Evolutionary conservation across 345 rosid species (phyloP), one percentile per base, ranked within the genome.

Genomic region (Bretschneidera sinensis): DNA sequence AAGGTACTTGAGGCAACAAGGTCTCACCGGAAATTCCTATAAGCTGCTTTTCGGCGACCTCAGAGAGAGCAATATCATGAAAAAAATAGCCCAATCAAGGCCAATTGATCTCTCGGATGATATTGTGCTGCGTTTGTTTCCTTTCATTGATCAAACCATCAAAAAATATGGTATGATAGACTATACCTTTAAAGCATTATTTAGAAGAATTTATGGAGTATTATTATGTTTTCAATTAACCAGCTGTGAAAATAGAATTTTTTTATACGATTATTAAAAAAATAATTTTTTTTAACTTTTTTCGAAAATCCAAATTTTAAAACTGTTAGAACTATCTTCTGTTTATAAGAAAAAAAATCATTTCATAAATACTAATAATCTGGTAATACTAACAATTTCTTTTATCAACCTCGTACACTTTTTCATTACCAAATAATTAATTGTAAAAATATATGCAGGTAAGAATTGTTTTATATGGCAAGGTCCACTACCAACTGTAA

Each of bases 391-490:
- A n/a, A n/a, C n/a, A n/a, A n/a, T n/a, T n/a, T n/a, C n/a, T n/a
- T n/a, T n/a, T n/a, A n/a, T n/a, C n/a, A n/a, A n/a, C n/a, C n/a
- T n/a, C n/a, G n/a, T n/a, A n/a, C n/a, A n/a, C n/a, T n/a, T n/a
- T n/a, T n/a, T 31, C 9, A 31, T 31, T 4, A 31, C 35, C 35
- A 9, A 4, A 31, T 31, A 31, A 31, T 31, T 31, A 31, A 4
- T 31, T 31, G 4, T 31, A 4, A 31, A 31, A 31, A 21, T 6
- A 48, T 24, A 5, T 21, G 58, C 11, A 79, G 84, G 84, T 22
- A 76, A 76, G 68, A 71, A 73, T 48, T 73, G 76, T 34, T 76
- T 70, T 62, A 56, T 67, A 21, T 79, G 84, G 84, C 9, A 67
- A 55, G 83, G 83, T 31, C 76, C 78, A 43, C 55, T 39, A 48